Evolutionary conservation across 2,329 filamentous ascomycete species (phyloP).

Genomic region (Eurotiales sp.): DNA sequence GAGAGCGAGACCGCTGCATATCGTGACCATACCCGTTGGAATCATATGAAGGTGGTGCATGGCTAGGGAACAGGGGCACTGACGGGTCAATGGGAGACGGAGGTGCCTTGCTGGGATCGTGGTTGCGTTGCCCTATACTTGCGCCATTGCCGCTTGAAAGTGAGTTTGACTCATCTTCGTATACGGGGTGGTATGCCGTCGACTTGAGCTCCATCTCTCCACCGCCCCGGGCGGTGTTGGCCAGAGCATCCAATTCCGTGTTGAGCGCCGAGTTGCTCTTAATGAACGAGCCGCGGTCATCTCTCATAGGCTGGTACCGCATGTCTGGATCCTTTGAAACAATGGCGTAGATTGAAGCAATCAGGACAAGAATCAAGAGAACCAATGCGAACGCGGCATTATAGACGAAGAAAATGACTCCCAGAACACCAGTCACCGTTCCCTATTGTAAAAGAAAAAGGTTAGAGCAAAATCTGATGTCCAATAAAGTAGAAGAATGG

Average conservation of each 20-base stretch:
- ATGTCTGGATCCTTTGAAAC: constrained; percentile 92
- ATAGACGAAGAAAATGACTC: constrained; percentile 81
- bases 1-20: constrained; percentile 8
- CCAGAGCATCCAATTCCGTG: constrained; percentile 85
- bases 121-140: constrained; percentile 50
- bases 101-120: constrained; percentile 25
- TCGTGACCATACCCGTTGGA: constrained; percentile 7
- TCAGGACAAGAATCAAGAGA: constrained; percentile 75
- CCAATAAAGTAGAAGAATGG: not conserved
- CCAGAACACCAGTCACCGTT: constrained; percentile 81
- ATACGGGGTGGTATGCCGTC: constrained; percentile 56
- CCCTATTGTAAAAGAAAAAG: constrained; percentile 37
- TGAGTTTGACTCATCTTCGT: constrained; percentile 69
- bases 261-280: constrained; percentile 85
- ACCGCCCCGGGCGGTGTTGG: constrained; percentile 82
- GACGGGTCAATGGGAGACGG: constrained; percentile 48
- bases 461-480: not conserved
- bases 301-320: constrained; percentile 92
- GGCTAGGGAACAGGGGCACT: constrained; percentile 46
- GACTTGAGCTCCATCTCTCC: constrained; percentile 53
- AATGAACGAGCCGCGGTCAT: constrained; percentile 95
- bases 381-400: constrained; percentile 82
- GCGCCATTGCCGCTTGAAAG: constrained; percentile 52
- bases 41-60: constrained; percentile 37
- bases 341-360: constrained; percentile 73